Evolutionary conservation across 768 basidiomycete species (phyloP).

Genomic region (Saitozyma sp.): DNA sequence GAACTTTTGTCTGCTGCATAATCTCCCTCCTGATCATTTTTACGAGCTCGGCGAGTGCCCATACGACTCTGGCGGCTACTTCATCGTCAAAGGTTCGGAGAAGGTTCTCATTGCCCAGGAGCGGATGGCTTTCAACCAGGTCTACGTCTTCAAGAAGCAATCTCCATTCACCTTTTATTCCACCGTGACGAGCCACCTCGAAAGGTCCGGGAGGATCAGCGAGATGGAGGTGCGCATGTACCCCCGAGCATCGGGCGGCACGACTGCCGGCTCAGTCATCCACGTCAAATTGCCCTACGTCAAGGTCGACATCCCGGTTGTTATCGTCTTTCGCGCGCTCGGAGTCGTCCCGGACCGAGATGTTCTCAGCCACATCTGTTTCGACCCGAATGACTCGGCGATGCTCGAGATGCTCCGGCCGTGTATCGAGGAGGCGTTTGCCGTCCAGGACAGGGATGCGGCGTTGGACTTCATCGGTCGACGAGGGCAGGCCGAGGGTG

Average conservation of each 20-base stretch:
- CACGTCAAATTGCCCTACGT: slow-evolving; percentile 98
- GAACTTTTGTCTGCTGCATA: slow-evolving; percentile 87
- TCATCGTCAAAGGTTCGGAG: slow-evolving; percentile 98
- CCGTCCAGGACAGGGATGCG: slow-evolving; percentile 83
- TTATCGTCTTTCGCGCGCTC: slow-evolving; percentile 97
- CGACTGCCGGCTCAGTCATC: slow-evolving; percentile 65
- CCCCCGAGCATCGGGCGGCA: slow-evolving; percentile 72
- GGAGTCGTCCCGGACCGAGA: slow-evolving; percentile 97
- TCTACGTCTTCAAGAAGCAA: slow-evolving; percentile 97
- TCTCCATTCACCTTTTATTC: slow-evolving; percentile 81
- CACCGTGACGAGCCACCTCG: slow-evolving; percentile 94
- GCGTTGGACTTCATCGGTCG: slow-evolving; percentile 96
- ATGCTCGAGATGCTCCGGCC: slow-evolving; percentile 98
- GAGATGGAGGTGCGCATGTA: slow-evolving; percentile 98
- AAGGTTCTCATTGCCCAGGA: slow-evolving; percentile 99
- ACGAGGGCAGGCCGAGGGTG: slow-evolving; percentile 62
- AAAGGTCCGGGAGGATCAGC: slow-evolving; percentile 97
- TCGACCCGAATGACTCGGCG: slow-evolving; percentile 91
- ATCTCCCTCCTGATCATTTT: slow-evolving; percentile 72
- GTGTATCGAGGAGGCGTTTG: slow-evolving; percentile 96
- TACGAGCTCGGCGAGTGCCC: slow-evolving; percentile 96
- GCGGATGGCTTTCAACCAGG: slow-evolving; percentile 98
- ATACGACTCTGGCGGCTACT: slow-evolving; percentile 96
- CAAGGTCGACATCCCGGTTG: slow-evolving; percentile 96
- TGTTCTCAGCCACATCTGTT: slow-evolving; percentile 97